Evolutionary conservation across 2,329 filamentous ascomycete species (phyloP), one percentile per base, ranked within the genome.

Genomic region (Stemphylium beticola): DNA sequence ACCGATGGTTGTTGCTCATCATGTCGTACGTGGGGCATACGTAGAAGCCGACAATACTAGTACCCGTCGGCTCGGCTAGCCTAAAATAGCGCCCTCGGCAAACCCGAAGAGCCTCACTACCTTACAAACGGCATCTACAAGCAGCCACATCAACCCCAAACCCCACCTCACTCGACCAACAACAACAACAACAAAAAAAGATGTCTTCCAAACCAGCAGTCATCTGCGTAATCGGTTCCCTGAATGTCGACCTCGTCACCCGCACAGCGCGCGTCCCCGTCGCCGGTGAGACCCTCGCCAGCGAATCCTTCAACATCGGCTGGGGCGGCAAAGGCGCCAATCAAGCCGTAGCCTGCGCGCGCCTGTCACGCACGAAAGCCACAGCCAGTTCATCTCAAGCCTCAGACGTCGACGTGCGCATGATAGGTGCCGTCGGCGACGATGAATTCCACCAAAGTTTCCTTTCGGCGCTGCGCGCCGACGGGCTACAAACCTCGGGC

Each of bases 291-390:
- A 98, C 93, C 2, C 83, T 98, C 46, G 93, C 90, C 2, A 85
- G 91, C 42, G 87, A 81, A 61, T 87, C 86, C 17, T 96, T 96
- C 78, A 83, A 83, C 70, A 91, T 88, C 32, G 92, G 90, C 38
- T 88, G 90, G 26, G 95, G 93, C 67, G 93, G 95, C 53, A 99
- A 99, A 79, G 93, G 93, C 61, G 92, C 93, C 57, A 98, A 98
- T 80, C 93, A 98, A 79, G 93, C 92, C 55, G 90, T 96, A 51
- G 92, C 92, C 20, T 92, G 89, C 77, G 90, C 88, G 45, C 90
- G 93, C 60, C 85, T 96, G 45, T 95, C 91, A 1, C 84, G 89
- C 24, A 80, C 79, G 2, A 61, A 69, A 48, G 38, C 64, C 6
- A 69, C 74, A 52, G 68, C 71, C 14, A 46, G 54, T 6, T 49